These are phyloP conservation scores for Aspergillus bertholletiae DNA, from an alignment of 495 filamentous ascomycete genomes.

Conservation along the genomic window DNA sequence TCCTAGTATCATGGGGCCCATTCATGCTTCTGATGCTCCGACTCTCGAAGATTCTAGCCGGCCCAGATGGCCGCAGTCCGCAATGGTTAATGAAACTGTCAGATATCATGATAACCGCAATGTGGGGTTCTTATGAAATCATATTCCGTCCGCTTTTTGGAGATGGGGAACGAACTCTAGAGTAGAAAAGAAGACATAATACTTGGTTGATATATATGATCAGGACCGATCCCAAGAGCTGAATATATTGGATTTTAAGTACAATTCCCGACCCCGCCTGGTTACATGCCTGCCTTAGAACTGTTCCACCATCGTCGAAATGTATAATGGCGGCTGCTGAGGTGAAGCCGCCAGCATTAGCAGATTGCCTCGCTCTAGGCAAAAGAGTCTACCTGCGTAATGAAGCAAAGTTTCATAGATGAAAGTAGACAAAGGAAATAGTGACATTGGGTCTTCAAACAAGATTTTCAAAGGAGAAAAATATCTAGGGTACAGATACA, in stretches of 20 bases:
- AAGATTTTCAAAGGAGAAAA: slow-evolving; percentile 43
- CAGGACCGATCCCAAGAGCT: not conserved
- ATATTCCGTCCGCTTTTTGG: slow-evolving; percentile 69
- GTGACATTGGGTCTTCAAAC: slow-evolving; percentile 27
- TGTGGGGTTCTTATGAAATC: slow-evolving; percentile 77
- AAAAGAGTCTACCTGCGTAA: not conserved
- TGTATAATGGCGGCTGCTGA: not conserved
- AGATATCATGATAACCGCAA: slow-evolving; percentile 43
- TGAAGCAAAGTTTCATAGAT: not conserved
- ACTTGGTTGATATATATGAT: too few species aligned
- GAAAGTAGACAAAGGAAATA: slow-evolving; percentile 40
- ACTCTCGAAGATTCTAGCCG: slow-evolving; percentile 47
- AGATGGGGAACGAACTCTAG: slow-evolving; percentile 77
- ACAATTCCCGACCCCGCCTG: not conserved
- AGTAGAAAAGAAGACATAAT: too few species aligned
- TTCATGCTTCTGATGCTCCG: slow-evolving; percentile 46
- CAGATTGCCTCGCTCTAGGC: not conserved
- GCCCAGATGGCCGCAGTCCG: slow-evolving; percentile 63
- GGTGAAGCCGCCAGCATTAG: not conserved
- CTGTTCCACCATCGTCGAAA: not conserved
- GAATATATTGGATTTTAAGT: slow-evolving; percentile 1
- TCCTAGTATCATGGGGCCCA: slow-evolving; percentile 60
- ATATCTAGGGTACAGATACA: slow-evolving; percentile 53
- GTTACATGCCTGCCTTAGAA: not conserved
- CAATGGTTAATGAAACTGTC: slow-evolving; percentile 56